A percentile compares a stretch with the other conserved stretches of the same genome.
phyloP scores from a whole-genome alignment of 2,329 filamentous ascomycete species.

The Botrytis medusae region DNA sequence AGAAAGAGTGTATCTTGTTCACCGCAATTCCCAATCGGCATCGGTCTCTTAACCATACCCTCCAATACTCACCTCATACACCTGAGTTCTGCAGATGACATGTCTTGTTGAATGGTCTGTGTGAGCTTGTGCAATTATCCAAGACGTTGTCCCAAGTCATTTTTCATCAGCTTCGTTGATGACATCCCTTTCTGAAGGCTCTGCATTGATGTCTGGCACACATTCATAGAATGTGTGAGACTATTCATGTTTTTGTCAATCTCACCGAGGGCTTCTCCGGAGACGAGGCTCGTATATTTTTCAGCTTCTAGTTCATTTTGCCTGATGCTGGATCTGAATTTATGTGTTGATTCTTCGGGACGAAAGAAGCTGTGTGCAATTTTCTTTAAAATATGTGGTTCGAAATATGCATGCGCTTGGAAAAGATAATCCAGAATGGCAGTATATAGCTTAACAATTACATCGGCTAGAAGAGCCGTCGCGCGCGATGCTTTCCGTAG shows the following conservation, averaged over 20 bases:
- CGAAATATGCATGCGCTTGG: slow-evolving; percentile 21
- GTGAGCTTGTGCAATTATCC: neutral
- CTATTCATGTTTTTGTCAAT: neutral
- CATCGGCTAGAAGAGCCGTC: neutral
- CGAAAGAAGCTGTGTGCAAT: too few relatives aligned
- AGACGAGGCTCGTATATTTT: too few relatives aligned
- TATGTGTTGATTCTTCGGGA: too few relatives aligned
- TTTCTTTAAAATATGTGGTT: neutral
- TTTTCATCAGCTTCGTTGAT: neutral
- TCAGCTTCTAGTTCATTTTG: too few relatives aligned
- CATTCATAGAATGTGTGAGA: neutral
- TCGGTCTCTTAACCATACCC: neutral
- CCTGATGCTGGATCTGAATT: too few relatives aligned
- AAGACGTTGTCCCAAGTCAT: neutral
- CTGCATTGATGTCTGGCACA: neutral
- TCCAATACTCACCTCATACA: neutral
- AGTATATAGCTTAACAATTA: slow-evolving; percentile 22
- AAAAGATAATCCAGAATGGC: slow-evolving; percentile 22
- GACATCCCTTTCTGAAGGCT: neutral
- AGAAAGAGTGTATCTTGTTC: neutral
- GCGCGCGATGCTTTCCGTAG: slow-evolving; percentile 5
- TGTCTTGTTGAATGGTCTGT: neutral
- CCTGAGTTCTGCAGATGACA: neutral
- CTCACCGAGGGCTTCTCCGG: too few relatives aligned
- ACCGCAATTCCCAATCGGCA: neutral